Conservation (phyloP, 805 yeast genomes). For the Suhomyces faveliae region DNA sequence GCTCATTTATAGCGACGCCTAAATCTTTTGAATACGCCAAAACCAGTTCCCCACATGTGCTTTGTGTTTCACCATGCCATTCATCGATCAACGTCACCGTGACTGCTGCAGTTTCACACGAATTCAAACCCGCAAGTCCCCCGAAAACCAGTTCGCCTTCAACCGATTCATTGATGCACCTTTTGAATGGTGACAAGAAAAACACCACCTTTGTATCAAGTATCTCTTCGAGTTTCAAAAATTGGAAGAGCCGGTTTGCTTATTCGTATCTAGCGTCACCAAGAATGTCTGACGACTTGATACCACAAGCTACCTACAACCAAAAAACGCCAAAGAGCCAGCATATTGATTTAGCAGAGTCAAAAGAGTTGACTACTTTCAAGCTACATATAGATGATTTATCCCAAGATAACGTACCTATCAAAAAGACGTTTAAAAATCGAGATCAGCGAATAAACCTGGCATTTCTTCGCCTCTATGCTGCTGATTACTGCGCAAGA, state of each 20-base stretch:
- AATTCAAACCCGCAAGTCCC: constrained; percentile 4
- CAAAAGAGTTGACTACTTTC: constrained; percentile 13
- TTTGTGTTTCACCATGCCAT: constrained; percentile 3
- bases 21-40: neutral
- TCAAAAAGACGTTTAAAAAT: constrained; percentile 15
- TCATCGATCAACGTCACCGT: neutral
- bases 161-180: constrained; percentile 2
- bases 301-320: neutral
- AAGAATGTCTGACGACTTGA: constrained; percentile 11
- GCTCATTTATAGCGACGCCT: neutral
- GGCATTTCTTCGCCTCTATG: constrained; percentile 47
- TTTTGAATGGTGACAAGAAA: constrained; percentile 1
- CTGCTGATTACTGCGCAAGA: constrained; percentile 48
- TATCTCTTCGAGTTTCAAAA: constrained; percentile 2
- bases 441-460: constrained; percentile 54
- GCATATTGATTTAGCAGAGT: neutral
- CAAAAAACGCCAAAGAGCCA: neutral
- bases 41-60: neutral
- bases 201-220: constrained; percentile 4
- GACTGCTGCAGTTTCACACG: constrained; percentile 1
- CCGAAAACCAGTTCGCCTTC: constrained; percentile 3
- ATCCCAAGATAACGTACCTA: constrained; percentile 5
- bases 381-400: constrained; percentile 3
- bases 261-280: constrained; percentile 9
- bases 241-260: constrained; percentile 3